phyloP scores from a whole-genome alignment of 2,329 filamentous ascomycete genomes.

The Trichoderma arundinaceum region DNA sequence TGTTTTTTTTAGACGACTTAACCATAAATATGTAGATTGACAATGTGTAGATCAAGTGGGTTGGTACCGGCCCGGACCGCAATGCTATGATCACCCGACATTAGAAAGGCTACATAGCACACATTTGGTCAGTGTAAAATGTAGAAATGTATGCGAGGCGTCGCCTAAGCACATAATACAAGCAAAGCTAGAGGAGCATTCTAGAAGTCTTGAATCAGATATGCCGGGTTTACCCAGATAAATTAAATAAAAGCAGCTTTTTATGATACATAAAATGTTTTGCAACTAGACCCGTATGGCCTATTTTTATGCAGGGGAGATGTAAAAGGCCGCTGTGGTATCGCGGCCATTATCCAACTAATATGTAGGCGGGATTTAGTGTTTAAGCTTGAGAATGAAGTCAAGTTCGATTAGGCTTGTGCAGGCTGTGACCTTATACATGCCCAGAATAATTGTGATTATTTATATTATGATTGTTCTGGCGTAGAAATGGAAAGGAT shows the following conservation, averaged over 20 bases:
- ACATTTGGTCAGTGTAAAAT: background rate
- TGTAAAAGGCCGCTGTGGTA: background rate
- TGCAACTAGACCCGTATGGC: background rate
- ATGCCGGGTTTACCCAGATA: background rate
- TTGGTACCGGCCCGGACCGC: conserved; percentile 69
- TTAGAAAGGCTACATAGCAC: background rate
- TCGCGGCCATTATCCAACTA: background rate
- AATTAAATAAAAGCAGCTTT: background rate
- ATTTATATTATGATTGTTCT: too few relatives aligned
- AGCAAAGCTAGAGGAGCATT: conserved; percentile 13
- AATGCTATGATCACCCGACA: conserved; percentile 64
- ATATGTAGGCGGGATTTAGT: background rate
- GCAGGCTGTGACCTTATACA: background rate
- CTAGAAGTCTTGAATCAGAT: background rate
- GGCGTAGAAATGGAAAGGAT: too few relatives aligned
- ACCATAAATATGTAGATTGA: background rate
- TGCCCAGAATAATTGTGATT: too few relatives aligned
- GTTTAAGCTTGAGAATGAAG: conserved; percentile 3
- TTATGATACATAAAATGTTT: background rate
- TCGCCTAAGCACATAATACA: conserved; percentile 1
- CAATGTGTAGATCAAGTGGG: conserved; percentile 57
- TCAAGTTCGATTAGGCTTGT: background rate
- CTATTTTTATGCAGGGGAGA: background rate
- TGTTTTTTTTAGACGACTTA: background rate
- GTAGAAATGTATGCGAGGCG: background rate